These are phyloP conservation scores for Aaosphaeria pasadenensis DNA, from an alignment of 2,329 filamentous ascomycete species.

Conservation along the genomic window DNA sequence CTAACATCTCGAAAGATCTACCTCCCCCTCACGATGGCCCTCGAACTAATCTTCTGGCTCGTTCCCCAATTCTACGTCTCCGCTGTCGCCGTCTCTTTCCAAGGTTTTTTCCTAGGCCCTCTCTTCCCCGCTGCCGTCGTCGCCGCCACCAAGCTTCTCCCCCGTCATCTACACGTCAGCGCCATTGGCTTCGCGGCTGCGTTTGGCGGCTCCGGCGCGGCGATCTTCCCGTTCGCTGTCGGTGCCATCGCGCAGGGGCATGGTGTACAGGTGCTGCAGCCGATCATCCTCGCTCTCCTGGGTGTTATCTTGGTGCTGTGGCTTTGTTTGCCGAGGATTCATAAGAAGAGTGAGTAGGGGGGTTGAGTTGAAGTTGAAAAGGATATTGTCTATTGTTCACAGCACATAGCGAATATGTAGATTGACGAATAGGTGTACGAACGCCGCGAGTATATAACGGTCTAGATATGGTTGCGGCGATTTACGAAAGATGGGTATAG, in stretches of 20 bases:
- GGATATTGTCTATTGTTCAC: too few relatives aligned
- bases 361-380: neutral
- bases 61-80: conserved; percentile 74
- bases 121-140: conserved; percentile 75
- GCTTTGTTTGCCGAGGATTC: conserved; percentile 48
- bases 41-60: conserved; percentile 77
- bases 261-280: conserved; percentile 59
- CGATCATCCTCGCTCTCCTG: conserved; percentile 55
- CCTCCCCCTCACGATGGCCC: conserved; percentile 58
- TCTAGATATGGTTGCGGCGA: too few relatives aligned
- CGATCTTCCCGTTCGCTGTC: conserved; percentile 62
- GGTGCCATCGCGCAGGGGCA: conserved; percentile 65
- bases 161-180: conserved; percentile 70
- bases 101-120: conserved; percentile 79
- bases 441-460: too few relatives aligned
- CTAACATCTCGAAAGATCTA: conserved; percentile 49
- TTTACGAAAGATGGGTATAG: too few relatives aligned
- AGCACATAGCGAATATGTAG: too few relatives aligned
- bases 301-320: conserved; percentile 52
- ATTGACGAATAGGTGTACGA: too few relatives aligned
- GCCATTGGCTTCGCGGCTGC: conserved; percentile 78
- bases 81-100: conserved; percentile 65
- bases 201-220: conserved; percentile 71
- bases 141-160: conserved; percentile 70
- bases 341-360: conserved; percentile 38